Base-by-base conservation (phyloP, 2,329 filamentous ascomycete species). In the Parastagonospora avenae region DNA sequence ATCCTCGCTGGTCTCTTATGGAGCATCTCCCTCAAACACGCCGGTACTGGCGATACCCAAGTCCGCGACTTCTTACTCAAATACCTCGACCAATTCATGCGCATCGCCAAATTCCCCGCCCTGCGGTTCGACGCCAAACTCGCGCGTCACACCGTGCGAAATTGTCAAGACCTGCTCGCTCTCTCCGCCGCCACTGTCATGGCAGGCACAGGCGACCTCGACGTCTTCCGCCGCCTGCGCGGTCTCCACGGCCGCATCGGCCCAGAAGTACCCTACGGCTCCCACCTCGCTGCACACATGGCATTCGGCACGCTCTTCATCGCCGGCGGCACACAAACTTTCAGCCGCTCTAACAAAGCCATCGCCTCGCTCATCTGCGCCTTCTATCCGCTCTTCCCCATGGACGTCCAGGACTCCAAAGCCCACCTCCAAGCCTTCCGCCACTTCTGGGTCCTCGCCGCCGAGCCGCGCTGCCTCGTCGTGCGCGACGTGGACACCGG, bases 361-460 rank as follows among this genome's bases (percentile, higher is more conserved):
- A 86, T 96, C 42, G 93, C 91, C 1, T 85, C 91, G 10, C 80
- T 99, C 6, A 84, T 99, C 7, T 88, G 94, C 37, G 89, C 94
- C 1, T 96, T 99, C 72, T 99, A 99, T 67, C 94, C 94, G 0
- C 82, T 97, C 15, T 97, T 96, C 70, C 94, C 94, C 0, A 88
- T 85, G 8, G 88, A 85, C 28, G 90, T 97, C 2, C 89, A 96
- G 65, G 94, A 99, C 76, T 97, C 97, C 68, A 89, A 90, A 59
- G 92, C 91, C 9, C 94, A 99, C 66, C 81, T 99, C 5, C 94
- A 99, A 77, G 94, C 95, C 3, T 94, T 99, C 77, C 86, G 95
- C 4, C 93, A 99, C 74, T 90, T 99, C 67, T 99, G 94, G 94
- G 93, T 96, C 9, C 81, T 99, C 3, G 94, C 94, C 1, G 88